Base-by-base conservation (phyloP, 306 rosid species). In the Ammopiptanthus mongolicus region DNA sequence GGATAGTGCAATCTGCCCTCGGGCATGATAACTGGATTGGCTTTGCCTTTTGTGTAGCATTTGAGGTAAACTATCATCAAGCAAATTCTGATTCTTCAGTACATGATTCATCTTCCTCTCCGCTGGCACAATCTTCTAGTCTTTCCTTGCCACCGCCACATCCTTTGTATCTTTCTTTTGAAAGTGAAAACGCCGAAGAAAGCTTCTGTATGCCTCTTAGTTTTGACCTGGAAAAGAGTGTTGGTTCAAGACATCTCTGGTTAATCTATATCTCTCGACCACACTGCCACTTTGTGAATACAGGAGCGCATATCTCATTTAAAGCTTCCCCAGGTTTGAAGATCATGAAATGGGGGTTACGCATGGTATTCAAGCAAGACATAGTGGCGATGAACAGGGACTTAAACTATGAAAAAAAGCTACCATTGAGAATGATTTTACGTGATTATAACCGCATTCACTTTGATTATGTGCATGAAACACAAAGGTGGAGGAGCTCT, bases 111-210 rank as follows among this genome's bases (percentile, higher is more conserved):
- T 23, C 25, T 23, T 23, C 25, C 25, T 23, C 25, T 23, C 2
- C 25, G 25, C 25, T 23, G 25, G 25, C 25, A 23, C 25, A 23
- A 23, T 23, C 25, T 23, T 23, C 25, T 23, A 23, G 25, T 23
- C 3, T 5, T 2, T 50, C 63, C 10, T 12, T 9, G 9, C 4
- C 22, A 8, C 53, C 14, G 10, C 39, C 65, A 71, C 28, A 17
- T 36, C 65, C 53, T 3, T 55, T 71, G 22, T 71, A 71, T 23
- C 77, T 71, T 36, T 53, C 76, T 6, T 71, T 71, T 22, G 76
- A 71, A 9, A 36, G 25, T 71, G 76, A 56, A 28, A 0, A 15
- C 58, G 23, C 68, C 0, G 68, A 58, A 58, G 77, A 73, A 28
- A 2, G 8, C 1, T 42, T 58, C 5, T 46, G 39, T 17, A 37